These are phyloP conservation scores for Penicillium sp. DNA, from an alignment of 2,329 filamentous ascomycete species.

Conservation along the genomic window DNA sequence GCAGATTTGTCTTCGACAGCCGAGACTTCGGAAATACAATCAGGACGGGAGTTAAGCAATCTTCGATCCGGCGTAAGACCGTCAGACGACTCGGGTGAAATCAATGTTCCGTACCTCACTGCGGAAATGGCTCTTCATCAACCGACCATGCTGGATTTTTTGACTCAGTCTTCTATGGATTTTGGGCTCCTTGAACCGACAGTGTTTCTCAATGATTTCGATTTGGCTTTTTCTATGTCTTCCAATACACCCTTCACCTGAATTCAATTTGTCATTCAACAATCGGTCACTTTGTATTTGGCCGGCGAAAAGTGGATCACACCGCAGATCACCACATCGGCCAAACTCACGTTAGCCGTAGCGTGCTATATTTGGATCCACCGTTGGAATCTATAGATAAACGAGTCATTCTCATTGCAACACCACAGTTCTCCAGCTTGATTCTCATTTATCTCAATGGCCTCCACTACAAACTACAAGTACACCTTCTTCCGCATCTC, in stretches of 20 bases:
- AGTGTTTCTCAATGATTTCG: constrained; percentile 12
- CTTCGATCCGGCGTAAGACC: not conserved
- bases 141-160: constrained; percentile 14
- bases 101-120: constrained; percentile 7
- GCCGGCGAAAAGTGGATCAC: not conserved
- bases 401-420: no score
- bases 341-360: constrained; percentile 2
- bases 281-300: not conserved
- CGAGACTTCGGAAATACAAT: not conserved
- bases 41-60: not conserved
- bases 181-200: constrained; percentile 12
- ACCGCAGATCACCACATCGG: not conserved
- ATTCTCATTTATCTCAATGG: not conserved
- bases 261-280: not conserved
- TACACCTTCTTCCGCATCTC: constrained; percentile 15
- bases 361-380: not conserved
- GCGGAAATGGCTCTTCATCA: constrained; percentile 17
- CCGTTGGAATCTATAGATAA: not conserved
- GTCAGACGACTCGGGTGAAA: constrained; percentile 1
- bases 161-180: constrained; percentile 9
- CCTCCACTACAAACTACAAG: not conserved
- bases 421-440: no score
- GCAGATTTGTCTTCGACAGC: not conserved
- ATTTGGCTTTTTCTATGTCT: constrained; percentile 4
- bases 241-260: not conserved